Evolutionary conservation across 257 asterid species (phyloP), one percentile per base, ranked within the genome.

Genomic region (Verbena officinalis): DNA sequence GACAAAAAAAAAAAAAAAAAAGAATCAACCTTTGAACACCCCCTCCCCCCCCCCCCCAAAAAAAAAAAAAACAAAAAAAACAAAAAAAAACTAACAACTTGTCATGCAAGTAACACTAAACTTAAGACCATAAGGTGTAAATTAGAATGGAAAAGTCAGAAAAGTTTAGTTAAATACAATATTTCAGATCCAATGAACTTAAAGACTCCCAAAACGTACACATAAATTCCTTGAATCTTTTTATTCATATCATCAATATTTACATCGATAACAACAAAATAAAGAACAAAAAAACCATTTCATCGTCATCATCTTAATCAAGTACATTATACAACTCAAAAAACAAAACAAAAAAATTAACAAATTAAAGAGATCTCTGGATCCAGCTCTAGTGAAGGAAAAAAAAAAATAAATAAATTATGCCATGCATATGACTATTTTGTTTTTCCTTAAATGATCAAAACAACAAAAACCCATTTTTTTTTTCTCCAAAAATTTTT

Each of bases 371-470:
- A 40, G 10, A 7, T 7, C 4, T 16, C 51, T 5, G 21, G 51
- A 44, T 44, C 49, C 19, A 43, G 16, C 34, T 9, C 36, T 3
- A 8, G 20, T 55, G 48, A 60, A 39, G 76, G 61, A 63, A 27
- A 55, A 63, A 27, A 27, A 27, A 2, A 27, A 27, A 27, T 27
- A 27, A 27, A 27, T 34, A 12, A 24, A 65, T 4, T 24, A 19
- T 44, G 61, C 10, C 59, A 5, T 33, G n/a, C n/a, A n/a, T n/a
- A n/a, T n/a, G n/a, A n/a, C n/a, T n/a, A 30, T 30, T 5, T 46
- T 36, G 49, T 44, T 45, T 1, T 7, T 39, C 46, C 20, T 27
- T 4, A 16, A 7, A 54, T 14, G 5, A 11, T 1, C 10, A 27
- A 38, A 39, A 33, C 8, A 34, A 33, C 5, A 36, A 36, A 36